phyloP scores from a whole-genome alignment of 345 rosid species.

The Gossypium ekmanianum region DNA sequence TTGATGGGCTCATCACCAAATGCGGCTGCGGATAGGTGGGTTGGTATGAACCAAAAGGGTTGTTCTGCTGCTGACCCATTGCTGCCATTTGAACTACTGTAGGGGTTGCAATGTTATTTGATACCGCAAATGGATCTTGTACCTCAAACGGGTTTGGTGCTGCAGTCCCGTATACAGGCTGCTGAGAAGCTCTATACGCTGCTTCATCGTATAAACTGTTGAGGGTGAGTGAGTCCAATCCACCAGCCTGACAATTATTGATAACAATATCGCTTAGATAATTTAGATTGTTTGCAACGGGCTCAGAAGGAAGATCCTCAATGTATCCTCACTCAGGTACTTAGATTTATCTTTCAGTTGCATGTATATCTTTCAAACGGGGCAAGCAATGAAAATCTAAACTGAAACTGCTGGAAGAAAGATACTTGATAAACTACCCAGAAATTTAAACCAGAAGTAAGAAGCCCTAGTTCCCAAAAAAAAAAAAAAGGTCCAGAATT shows the following conservation, averaged over 20 bases:
- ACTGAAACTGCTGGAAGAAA: not conserved
- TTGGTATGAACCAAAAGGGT: constrained; percentile 72
- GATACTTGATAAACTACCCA: not conserved
- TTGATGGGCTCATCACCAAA: constrained; percentile 43
- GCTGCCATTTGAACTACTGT: constrained; percentile 52
- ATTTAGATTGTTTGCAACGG: not conserved
- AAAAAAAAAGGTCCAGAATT: not conserved
- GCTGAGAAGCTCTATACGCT: constrained; percentile 77
- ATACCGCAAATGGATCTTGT: constrained; percentile 64
- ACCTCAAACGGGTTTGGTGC: constrained; percentile 95
- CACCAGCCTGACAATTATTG: constrained; percentile 68
- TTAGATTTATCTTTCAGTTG: not conserved
- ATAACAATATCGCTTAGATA: not conserved
- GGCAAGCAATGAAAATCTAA: not conserved
- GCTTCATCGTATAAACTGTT: constrained; percentile 82
- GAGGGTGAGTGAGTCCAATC: constrained; percentile 82
- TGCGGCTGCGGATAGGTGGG: constrained; percentile 40
- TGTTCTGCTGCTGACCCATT: constrained; percentile 47
- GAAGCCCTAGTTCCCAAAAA: not conserved
- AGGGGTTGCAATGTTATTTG: constrained; percentile 49
- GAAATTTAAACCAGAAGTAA: not conserved
- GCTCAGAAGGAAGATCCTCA: not conserved
- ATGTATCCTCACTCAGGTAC: not conserved
- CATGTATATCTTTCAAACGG: not conserved
- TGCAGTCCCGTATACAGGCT: constrained; percentile 74